These are phyloP conservation scores for Catharanthus roseus DNA, from an alignment of 257 asterid genomes.

Conservation along the genomic window DNA sequence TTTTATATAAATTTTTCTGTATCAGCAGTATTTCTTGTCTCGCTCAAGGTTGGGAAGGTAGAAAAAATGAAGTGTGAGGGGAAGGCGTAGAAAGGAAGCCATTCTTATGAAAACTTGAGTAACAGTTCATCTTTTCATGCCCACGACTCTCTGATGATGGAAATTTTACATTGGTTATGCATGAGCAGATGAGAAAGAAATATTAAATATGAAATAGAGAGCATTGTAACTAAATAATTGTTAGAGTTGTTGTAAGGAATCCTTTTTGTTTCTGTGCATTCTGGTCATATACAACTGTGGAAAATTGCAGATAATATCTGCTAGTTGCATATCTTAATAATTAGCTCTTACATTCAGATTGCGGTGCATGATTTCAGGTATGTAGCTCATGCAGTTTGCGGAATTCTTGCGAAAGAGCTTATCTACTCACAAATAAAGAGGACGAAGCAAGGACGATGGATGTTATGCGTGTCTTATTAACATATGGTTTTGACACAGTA, in stretches of 20 bases:
- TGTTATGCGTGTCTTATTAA: slow-evolving; percentile 77
- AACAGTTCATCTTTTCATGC: background rate
- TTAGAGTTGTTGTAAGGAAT: background rate
- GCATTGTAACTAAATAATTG: background rate
- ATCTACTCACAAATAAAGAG: slow-evolving; percentile 83
- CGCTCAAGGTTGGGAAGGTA: no score
- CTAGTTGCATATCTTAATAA: background rate
- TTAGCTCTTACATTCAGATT: background rate
- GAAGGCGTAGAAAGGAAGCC: background rate
- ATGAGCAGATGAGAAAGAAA: background rate
- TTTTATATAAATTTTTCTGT: background rate
- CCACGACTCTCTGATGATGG: background rate
- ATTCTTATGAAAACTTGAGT: background rate
- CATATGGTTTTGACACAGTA: slow-evolving; percentile 73
- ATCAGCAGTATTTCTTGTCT: background rate
- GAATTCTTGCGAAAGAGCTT: slow-evolving; percentile 87
- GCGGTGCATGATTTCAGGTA: slow-evolving; percentile 45
- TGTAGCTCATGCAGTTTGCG: slow-evolving; percentile 96
- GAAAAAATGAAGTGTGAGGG: no score
- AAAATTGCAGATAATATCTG: background rate
- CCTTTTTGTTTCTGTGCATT: background rate
- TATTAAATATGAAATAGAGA: background rate
- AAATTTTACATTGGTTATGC: background rate
- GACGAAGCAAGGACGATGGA: slow-evolving; percentile 90
- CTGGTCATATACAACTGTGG: background rate